Evolutionary conservation across 768 basidiomycete genomes (phyloP).

Genomic region (Tricholomella constricta): DNA sequence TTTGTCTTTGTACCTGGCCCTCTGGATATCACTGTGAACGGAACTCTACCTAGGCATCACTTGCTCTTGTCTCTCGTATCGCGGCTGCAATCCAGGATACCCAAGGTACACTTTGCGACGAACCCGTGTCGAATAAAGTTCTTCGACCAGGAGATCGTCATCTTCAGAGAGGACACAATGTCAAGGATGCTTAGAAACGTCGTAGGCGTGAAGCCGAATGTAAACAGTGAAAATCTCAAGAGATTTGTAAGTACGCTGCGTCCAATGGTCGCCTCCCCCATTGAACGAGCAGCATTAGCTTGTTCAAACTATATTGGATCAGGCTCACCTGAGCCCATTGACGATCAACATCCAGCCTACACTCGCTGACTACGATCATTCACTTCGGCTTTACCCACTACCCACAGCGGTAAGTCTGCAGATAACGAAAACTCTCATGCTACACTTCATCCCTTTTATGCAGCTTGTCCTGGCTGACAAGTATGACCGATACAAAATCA

Average conservation of each 20-base stretch:
- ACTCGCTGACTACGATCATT: constrained; percentile 88
- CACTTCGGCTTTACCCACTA: constrained; percentile 89
- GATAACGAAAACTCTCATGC: neutral
- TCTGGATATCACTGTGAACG: constrained; percentile 80
- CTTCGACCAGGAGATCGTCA: constrained; percentile 92
- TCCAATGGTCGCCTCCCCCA: neutral
- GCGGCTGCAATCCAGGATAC: constrained; percentile 70
- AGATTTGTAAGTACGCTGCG: constrained; percentile 65
- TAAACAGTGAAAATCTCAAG: constrained; percentile 78
- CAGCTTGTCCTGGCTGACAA: constrained; percentile 94
- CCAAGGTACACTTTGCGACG: constrained; percentile 79
- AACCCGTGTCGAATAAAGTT: constrained; percentile 96
- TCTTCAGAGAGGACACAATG: constrained; percentile 94
- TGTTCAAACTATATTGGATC: constrained; percentile 95
- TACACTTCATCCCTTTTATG: neutral
- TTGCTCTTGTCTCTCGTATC: constrained; percentile 75
- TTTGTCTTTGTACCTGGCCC: constrained; percentile 97
- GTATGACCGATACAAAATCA: constrained; percentile 94
- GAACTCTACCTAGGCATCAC: constrained; percentile 78
- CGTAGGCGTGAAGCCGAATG: constrained; percentile 83
- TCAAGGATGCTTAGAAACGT: constrained; percentile 90
- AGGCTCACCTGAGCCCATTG: constrained; percentile 90
- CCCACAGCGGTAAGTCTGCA: constrained; percentile 76
- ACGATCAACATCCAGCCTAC: constrained; percentile 84
- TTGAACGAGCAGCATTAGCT: constrained; percentile 52